Conservation (phyloP, 2,329 filamentous ascomycete genomes). For the Trichoderma atroviride region DNA sequence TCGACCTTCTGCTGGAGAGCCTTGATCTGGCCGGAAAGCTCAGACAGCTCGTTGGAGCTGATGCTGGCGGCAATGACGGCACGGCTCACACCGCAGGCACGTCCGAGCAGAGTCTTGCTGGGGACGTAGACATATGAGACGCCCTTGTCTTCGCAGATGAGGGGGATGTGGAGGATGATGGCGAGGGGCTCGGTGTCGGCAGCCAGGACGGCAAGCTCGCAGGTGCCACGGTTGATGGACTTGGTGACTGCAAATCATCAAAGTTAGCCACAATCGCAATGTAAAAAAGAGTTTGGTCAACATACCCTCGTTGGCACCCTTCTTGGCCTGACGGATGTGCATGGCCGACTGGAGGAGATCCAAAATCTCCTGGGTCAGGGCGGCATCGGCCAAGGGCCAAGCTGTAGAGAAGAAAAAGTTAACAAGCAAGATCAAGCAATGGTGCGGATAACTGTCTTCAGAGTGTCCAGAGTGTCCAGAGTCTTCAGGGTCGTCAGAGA, state of each 20-base stretch:
- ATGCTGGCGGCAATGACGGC: conserved; percentile 86
- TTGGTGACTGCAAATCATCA: conserved; percentile 60
- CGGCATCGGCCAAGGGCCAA: conserved; percentile 73
- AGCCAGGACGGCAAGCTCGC: conserved; percentile 85
- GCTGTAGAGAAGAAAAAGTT: conserved; percentile 45
- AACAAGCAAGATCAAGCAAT: conserved; percentile 27
- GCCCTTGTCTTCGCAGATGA: conserved; percentile 82
- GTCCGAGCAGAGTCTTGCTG: conserved; percentile 80
- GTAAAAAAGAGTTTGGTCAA: neutral
- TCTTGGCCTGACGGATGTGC: conserved; percentile 74
- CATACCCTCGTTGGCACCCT: conserved; percentile 77
- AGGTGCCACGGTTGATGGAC: conserved; percentile 86
- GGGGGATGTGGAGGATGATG: conserved; percentile 85
- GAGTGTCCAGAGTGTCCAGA: too few species aligned
- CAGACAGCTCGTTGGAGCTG: conserved; percentile 88
- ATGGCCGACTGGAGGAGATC: conserved; percentile 76
- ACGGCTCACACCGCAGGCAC: conserved; percentile 86
- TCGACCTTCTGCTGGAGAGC: conserved; percentile 94
- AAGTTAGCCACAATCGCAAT: conserved; percentile 19
- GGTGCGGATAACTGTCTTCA: neutral
- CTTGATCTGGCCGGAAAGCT: conserved; percentile 85
- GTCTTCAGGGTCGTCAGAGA: neutral
- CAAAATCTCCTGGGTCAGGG: conserved; percentile 78
- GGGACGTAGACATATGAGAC: conserved; percentile 68
- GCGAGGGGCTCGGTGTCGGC: conserved; percentile 86